Conservation (phyloP, 257 asterid species). For the Penstemon davidsonii region DNA sequence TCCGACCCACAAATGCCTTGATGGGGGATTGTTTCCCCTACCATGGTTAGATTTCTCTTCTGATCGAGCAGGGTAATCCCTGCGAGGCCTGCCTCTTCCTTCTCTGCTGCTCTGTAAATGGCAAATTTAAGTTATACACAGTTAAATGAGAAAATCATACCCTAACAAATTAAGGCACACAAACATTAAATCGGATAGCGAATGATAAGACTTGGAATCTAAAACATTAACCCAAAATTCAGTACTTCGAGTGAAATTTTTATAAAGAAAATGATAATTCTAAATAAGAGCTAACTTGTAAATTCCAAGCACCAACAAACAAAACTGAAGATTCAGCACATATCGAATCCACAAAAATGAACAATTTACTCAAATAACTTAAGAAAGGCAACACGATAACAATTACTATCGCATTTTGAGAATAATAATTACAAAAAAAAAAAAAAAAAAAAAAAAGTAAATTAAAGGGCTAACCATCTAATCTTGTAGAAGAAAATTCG, state of each 20-base stretch:
- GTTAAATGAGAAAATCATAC: background rate
- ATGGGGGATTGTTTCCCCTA: constrained; percentile 69
- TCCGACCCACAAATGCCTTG: constrained; percentile 96
- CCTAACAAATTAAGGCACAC: constrained; percentile 1
- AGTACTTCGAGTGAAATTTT: too few species aligned
- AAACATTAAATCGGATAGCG: background rate
- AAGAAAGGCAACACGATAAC: background rate
- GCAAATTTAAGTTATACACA: constrained; percentile 15
- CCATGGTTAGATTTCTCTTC: constrained; percentile 60
- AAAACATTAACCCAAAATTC: background rate
- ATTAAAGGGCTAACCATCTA: constrained; percentile 4
- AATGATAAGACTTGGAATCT: background rate
- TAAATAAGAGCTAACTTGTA: too few species aligned
- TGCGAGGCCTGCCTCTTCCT: constrained; percentile 66
- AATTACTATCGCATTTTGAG: background rate
- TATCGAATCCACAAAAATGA: background rate
- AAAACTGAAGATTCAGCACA: too few species aligned
- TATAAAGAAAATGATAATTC: background rate
- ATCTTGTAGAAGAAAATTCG: too few species aligned
- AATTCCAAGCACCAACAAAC: too few species aligned
- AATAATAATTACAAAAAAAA: background rate
- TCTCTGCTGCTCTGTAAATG: constrained; percentile 64
- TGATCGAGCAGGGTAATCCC: constrained; percentile 68
- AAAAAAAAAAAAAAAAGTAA: background rate
- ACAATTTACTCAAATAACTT: background rate